phyloP scores from a whole-genome alignment of 257 asterid species.

The Hygrophila difformis region DNA sequence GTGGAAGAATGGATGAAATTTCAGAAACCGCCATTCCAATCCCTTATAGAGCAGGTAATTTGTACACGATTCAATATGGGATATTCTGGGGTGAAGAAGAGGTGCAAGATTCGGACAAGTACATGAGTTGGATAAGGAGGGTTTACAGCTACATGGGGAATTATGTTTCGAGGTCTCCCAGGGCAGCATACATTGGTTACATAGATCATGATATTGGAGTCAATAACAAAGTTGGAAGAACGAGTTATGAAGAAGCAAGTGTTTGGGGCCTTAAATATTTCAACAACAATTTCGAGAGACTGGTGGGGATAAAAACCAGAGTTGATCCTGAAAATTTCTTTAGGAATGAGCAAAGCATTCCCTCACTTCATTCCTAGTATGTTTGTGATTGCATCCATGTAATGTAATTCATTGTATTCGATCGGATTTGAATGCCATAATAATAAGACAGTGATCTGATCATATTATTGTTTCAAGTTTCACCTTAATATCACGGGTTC shows the following conservation, averaged over 20 bases:
- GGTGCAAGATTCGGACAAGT: slow-evolving; percentile 4
- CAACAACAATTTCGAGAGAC: slow-evolving; percentile 19
- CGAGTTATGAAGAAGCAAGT: slow-evolving; percentile 24
- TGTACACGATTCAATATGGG: slow-evolving; percentile 17
- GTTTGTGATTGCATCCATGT: no score
- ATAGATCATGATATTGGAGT: slow-evolving; percentile 35
- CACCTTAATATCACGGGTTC: no score
- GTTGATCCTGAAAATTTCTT: slow-evolving; percentile 26
- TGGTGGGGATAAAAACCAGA: slow-evolving; percentile 17
- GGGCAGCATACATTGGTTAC: slow-evolving; percentile 24
- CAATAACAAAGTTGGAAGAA: slow-evolving; percentile 12
- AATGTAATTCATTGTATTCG: no score
- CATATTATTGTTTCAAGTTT: no score
- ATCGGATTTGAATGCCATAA: no score
- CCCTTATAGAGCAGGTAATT: slow-evolving; percentile 30
- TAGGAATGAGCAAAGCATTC: slow-evolving; percentile 35
- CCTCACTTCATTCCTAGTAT: no score
- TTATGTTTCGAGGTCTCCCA: slow-evolving; percentile 25
- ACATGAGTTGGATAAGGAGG: slow-evolving; percentile 21
- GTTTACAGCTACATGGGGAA: slow-evolving; percentile 23
- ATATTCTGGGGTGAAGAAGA: slow-evolving; percentile 20
- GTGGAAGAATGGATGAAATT: slow-evolving; percentile 32
- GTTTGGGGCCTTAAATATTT: slow-evolving; percentile 31
- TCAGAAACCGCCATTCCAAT: slow-evolving; percentile 19
- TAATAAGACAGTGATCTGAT: no score